Base-by-base conservation (phyloP, 495 filamentous ascomycete species). In the Penicillium silybi region DNA sequence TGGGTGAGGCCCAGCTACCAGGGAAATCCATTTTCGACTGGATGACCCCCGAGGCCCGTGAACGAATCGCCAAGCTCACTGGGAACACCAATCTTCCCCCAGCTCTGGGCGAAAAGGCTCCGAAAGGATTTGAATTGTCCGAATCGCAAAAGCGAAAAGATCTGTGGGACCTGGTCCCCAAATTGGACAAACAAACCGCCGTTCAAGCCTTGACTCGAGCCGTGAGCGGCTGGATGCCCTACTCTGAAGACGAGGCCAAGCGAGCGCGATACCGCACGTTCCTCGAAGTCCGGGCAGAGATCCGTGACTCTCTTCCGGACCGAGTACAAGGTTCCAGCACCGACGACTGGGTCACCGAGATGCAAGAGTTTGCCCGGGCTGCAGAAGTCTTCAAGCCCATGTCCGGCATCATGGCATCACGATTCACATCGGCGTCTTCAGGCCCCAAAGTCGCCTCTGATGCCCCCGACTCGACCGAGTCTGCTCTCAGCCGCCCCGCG, bases 1-100 rank as follows among this genome's bases (percentile, higher is more conserved):
- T 98, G 0, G 91, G 91, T 17, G 92, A 97, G 66, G 74, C 81
- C 23, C 81, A 85, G 38, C 73, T 98, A 1, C 92, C 91, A 4
- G 87, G 89, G 9, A 96, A 97, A 67, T 97, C 93, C 1, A 85
- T 98, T 29, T 98, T 97, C 65, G 91, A 97, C 66, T 97, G 86
- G 73, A 81, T 98, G 69, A 87, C 89, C 0, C 80, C 91, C 1
- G 82, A 87, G 35, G 84, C 89, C 7, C 84, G 93, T 56, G 85
- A 89, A 41, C 82, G 83, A 19, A 80, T 98, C 53, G 89, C 78
- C 15, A 76, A 84, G 42, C 83, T 83, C 3, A 90, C 90, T 8
- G 90, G 90, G 1, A 89, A 85, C 42, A 63, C 68, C 13, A 82
- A 92, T 58, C 78, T 98, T 10, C 93, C 93, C 1, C 81, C 82